Conservation (phyloP, 169 alveolate species). For the Cyclospora cayetanensis region DNA sequence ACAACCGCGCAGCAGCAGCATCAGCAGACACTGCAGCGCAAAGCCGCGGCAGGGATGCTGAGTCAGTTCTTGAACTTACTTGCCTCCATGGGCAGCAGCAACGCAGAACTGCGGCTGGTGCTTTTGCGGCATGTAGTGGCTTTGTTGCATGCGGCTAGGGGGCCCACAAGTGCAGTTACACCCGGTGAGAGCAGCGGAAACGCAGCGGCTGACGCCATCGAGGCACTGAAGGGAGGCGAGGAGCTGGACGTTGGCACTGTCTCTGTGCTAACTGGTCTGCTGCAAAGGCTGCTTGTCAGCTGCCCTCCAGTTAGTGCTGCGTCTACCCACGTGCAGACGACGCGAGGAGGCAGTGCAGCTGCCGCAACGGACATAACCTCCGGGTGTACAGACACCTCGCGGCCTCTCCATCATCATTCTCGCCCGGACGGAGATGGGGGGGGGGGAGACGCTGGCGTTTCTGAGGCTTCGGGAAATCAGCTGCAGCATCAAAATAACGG, state of each 20-base stretch:
- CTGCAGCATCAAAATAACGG: not conserved
- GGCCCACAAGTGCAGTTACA: conserved; percentile 40
- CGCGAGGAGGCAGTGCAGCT: not conserved
- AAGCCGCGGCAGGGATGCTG: conserved; percentile 43
- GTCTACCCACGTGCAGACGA: not conserved
- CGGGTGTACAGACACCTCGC: conserved; percentile 47
- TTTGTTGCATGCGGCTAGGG: conserved; percentile 11
- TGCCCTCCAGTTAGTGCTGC: not conserved
- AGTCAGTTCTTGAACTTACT: conserved; percentile 41
- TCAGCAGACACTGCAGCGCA: conserved; percentile 21
- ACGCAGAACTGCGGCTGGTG: conserved; percentile 47
- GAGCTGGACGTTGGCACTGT: not conserved
- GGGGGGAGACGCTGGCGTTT: not conserved
- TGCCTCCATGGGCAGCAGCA: conserved; percentile 66
- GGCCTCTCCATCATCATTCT: not conserved
- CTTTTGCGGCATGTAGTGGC: conserved; percentile 44
- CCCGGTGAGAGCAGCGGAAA: not conserved
- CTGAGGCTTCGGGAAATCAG: not conserved
- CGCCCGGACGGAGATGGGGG: conserved; percentile 47
- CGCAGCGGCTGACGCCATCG: not conserved
- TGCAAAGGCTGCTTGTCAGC: conserved; percentile 39
- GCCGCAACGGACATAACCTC: not conserved
- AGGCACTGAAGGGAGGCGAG: conserved; percentile 3
- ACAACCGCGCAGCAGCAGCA: conserved; percentile 27
- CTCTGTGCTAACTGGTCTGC: not conserved